Evolutionary conservation across 768 basidiomycete genomes (phyloP).

Genomic region (Suillus ampliporus): DNA sequence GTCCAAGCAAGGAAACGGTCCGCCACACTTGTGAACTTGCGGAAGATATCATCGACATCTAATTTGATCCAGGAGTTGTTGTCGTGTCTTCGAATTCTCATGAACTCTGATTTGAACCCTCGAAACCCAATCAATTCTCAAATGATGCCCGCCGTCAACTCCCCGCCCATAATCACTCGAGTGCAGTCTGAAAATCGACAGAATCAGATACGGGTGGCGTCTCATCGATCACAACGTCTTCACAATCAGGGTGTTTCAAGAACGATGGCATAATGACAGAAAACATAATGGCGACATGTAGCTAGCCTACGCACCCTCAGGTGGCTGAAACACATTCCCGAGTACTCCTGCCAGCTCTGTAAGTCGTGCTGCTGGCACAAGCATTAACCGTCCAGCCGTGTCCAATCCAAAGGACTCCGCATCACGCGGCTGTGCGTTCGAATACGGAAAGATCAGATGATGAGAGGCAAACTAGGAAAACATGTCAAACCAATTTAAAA

Average conservation of each 20-base stretch:
- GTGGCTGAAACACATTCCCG: conserved; percentile 39
- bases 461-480: conserved; percentile 27
- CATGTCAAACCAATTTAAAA: background rate
- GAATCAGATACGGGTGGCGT: no score
- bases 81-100: no score
- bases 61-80: no score
- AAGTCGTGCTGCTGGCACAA: conserved; percentile 54
- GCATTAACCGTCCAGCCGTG: conserved; percentile 67
- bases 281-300: background rate
- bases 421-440: conserved; percentile 57
- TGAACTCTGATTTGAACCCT: no score
- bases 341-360: conserved; percentile 47
- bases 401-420: conserved; percentile 77
- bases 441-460: conserved; percentile 48
- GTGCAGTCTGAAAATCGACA: no score
- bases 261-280: background rate
- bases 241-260: background rate
- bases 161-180: no score
- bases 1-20: no score
- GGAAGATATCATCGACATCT: no score
- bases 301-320: background rate
- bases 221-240: background rate
- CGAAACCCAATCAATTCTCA: no score
- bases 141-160: no score
- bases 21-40: no score